phyloP scores from a whole-genome alignment of 306 rosid species.

The Vigna nakashimae region DNA sequence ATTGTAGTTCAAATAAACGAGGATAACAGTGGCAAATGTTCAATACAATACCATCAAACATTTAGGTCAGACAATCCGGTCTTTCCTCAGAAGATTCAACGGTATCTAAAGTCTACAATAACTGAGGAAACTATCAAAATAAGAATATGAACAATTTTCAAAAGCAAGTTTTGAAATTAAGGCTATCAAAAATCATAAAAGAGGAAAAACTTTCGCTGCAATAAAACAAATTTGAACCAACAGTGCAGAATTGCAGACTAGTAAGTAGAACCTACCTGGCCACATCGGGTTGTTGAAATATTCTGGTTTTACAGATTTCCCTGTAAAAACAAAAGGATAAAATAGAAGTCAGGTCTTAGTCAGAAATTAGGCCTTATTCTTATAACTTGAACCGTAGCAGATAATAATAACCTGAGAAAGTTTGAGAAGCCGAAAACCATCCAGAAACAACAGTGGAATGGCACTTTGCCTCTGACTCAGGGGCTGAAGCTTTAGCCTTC shows the following conservation, averaged over 20 bases:
- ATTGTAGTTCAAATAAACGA: slow-evolving; percentile 5
- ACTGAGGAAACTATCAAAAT: slow-evolving; percentile 22
- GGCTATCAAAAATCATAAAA: slow-evolving; percentile 24
- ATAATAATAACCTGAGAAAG: slow-evolving; percentile 76
- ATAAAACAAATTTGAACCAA: slow-evolving; percentile 22
- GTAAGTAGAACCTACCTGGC: slow-evolving; percentile 70
- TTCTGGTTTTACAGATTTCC: slow-evolving; percentile 50
- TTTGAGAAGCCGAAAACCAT: slow-evolving; percentile 91
- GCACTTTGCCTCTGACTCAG: slow-evolving; percentile 79
- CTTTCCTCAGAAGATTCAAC: background rate
- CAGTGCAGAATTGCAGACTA: background rate
- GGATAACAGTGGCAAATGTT: background rate
- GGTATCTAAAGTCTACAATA: slow-evolving; percentile 11
- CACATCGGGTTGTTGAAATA: slow-evolving; percentile 99
- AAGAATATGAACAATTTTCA: background rate
- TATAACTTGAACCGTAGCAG: slow-evolving; percentile 29
- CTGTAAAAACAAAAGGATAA: slow-evolving; percentile 52
- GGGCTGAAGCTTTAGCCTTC: slow-evolving; percentile 79
- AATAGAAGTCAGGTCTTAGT: slow-evolving; percentile 9
- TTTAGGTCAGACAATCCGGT: slow-evolving; percentile 10
- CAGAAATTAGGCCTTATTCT: background rate
- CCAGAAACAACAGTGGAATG: slow-evolving; percentile 99
- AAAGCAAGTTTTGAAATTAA: slow-evolving; percentile 4
- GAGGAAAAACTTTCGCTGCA: slow-evolving; percentile 13
- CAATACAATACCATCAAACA: background rate